Evolutionary conservation across 257 asterid species (phyloP).

Genomic region (Solanum stenotomum): DNA sequence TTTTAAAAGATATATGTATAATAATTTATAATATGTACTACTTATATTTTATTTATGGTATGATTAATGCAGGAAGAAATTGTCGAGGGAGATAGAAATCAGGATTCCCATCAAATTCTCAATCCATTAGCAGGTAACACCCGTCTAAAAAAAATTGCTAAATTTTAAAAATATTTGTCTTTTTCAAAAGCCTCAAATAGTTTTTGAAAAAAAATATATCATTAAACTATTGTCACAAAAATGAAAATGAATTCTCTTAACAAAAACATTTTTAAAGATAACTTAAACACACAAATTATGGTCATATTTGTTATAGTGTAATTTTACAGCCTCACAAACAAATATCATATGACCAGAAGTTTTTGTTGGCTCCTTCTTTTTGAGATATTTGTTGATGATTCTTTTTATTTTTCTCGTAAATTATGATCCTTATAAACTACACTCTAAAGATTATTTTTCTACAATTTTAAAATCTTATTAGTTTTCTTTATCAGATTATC

Average conservation of each 20-base stretch:
- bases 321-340: not conserved
- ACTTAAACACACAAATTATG: not conserved
- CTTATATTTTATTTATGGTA: not conserved
- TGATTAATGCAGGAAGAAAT: not conserved
- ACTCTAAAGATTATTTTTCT: too few relatives aligned
- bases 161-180: not conserved
- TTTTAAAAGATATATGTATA: too few relatives aligned
- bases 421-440: not conserved
- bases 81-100: not conserved
- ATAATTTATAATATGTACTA: not conserved
- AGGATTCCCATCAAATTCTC: not conserved
- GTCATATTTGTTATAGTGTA: not conserved
- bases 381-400: not conserved
- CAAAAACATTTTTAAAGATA: not conserved
- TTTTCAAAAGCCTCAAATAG: not conserved
- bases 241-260: not conserved
- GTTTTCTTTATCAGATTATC: too few relatives aligned
- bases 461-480: too few relatives aligned
- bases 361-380: not conserved
- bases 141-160: not conserved
- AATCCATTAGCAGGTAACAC: not conserved
- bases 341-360: not conserved
- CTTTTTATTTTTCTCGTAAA: too few relatives aligned
- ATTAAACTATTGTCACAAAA: not conserved
- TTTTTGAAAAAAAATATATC: not conserved